phyloP scores from a whole-genome alignment of 169 alveolate species.

The Plasmodium cynomolgi region DNA sequence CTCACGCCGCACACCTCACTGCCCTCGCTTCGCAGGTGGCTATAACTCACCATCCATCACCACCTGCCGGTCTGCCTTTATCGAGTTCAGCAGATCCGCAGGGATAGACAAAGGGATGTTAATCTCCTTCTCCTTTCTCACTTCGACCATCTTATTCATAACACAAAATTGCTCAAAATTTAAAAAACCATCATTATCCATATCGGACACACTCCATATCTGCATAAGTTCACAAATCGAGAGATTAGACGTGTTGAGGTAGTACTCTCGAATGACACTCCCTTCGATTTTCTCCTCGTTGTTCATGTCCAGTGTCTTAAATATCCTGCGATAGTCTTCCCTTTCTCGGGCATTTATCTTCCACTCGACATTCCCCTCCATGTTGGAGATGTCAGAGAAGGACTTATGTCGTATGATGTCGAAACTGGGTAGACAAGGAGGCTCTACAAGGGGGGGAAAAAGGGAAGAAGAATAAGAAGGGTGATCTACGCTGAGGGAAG shows the following conservation, averaged over 20 bases:
- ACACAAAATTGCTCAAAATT: slow-evolving; percentile 52
- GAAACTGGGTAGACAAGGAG: slow-evolving; percentile 53
- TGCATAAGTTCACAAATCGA: slow-evolving; percentile 65
- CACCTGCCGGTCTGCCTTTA: not conserved
- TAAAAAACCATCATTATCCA: slow-evolving; percentile 65
- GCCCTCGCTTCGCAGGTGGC: not conserved
- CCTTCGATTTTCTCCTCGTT: slow-evolving; percentile 68
- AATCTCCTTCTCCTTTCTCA: slow-evolving; percentile 42
- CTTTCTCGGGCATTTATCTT: not conserved
- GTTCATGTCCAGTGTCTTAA: slow-evolving; percentile 45
- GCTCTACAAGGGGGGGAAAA: not conserved
- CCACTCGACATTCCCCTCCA: slow-evolving; percentile 51
- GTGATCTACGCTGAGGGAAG: not conserved
- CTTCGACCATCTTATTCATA: slow-evolving; percentile 63
- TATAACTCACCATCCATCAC: slow-evolving; percentile 5
- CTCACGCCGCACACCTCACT: no score
- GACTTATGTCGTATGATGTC: slow-evolving; percentile 66
- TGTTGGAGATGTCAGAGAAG: slow-evolving; percentile 57
- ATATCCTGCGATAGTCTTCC: slow-evolving; percentile 31
- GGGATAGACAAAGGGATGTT: slow-evolving; percentile 52
- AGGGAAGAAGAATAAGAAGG: not conserved
- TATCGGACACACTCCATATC: slow-evolving; percentile 63
- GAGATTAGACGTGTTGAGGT: slow-evolving; percentile 44
- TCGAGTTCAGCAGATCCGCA: slow-evolving; percentile 14
- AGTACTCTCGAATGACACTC: slow-evolving; percentile 38